Evolutionary conservation across 805 yeast genomes (phyloP).

Genomic region (Metschnikowia anglica): DNA sequence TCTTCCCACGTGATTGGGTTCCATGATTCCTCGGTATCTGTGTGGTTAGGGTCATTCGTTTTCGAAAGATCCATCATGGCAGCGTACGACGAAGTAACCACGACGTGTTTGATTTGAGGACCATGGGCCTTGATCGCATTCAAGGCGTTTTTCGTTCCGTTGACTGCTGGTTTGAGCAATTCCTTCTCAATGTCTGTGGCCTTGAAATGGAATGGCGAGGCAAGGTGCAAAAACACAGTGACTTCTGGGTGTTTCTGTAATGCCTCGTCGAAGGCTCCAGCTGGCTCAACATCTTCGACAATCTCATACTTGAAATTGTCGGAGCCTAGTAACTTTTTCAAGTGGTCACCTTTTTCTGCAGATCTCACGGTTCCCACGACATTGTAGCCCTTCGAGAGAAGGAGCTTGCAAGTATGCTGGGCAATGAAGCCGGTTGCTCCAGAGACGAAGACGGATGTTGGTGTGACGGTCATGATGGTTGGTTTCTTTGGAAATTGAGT

Average conservation of each 20-base stretch:
- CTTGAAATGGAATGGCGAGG: slow-evolving; percentile 56
- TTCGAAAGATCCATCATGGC: slow-evolving; percentile 14
- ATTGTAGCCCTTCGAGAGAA: slow-evolving; percentile 23
- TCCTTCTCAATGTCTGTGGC: slow-evolving; percentile 48
- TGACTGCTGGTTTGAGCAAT: slow-evolving; percentile 53
- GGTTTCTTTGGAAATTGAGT: too few relatives aligned
- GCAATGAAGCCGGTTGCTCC: slow-evolving; percentile 40
- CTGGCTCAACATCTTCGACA: slow-evolving; percentile 46
- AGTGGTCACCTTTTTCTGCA: slow-evolving; percentile 22
- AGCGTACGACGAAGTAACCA: slow-evolving; percentile 16
- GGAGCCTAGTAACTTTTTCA: slow-evolving; percentile 28
- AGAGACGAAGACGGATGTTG: slow-evolving; percentile 26
- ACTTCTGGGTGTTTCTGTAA: slow-evolving; percentile 51
- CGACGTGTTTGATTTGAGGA: slow-evolving; percentile 13
- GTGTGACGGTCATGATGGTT: slow-evolving; percentile 1
- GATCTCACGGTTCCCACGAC: slow-evolving; percentile 32
- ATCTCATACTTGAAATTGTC: slow-evolving; percentile 42
- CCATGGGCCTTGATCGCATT: slow-evolving; percentile 15
- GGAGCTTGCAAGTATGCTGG: slow-evolving; percentile 24
- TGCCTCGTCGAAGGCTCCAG: slow-evolving; percentile 48
- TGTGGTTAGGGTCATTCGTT: slow-evolving; percentile 29
- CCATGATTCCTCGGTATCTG: slow-evolving; percentile 45
- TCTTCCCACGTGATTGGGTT: slow-evolving; percentile 54
- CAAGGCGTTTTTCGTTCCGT: slow-evolving; percentile 20
- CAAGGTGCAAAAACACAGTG: slow-evolving; percentile 56